Conservation (phyloP, 176 grass and related monocot genomes). For the Rhynchospora breviuscula region DNA sequence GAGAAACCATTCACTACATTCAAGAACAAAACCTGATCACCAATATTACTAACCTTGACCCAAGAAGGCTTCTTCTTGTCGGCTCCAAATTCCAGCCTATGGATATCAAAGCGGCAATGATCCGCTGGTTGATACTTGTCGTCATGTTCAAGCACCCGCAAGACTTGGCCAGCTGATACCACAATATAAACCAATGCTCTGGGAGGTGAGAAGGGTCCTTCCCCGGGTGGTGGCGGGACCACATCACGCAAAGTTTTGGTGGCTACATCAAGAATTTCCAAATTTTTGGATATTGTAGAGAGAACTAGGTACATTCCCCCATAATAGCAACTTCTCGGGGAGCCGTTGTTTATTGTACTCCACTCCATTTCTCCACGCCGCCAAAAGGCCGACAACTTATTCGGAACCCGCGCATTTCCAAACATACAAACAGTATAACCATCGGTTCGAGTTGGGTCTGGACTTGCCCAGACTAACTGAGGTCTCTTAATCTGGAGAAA, state of each 20-base stretch:
- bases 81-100: conserved; percentile 8
- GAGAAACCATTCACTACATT: conserved; percentile 10
- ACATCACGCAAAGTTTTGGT: neutral
- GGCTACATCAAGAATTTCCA: neutral
- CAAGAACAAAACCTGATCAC: neutral
- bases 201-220: conserved; percentile 10
- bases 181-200: neutral
- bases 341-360: neutral
- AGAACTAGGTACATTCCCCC: neutral
- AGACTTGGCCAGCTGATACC: neutral
- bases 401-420: neutral
- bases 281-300: neutral
- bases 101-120: neutral
- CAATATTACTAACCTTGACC: conserved; percentile 5
- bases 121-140: conserved; percentile 10
- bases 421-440: neutral
- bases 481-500: neutral
- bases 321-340: neutral
- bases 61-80: neutral
- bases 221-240: neutral
- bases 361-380: neutral
- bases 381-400: neutral
- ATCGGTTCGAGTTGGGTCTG: neutral
- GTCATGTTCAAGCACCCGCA: conserved; percentile 4
- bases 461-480: neutral